Evolutionary conservation across 805 yeast species (phyloP).

Genomic region (Zygoascus ofunaensis): DNA sequence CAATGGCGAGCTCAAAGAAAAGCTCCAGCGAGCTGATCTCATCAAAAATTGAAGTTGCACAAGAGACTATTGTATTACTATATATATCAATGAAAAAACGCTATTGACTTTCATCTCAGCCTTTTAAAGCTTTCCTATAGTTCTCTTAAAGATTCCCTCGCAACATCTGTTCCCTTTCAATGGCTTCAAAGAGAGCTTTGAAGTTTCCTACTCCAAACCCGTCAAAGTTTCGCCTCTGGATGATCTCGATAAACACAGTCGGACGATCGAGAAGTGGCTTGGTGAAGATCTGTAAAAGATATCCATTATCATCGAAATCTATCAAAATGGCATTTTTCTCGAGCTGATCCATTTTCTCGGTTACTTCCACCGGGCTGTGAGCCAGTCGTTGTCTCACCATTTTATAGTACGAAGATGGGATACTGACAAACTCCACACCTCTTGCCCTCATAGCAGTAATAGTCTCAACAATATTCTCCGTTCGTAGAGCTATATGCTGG

Average conservation of each 20-base stretch:
- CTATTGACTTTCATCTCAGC: too few relatives aligned
- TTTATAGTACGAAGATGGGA: slow-evolving; percentile 50
- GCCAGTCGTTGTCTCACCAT: slow-evolving; percentile 39
- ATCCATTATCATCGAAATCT: slow-evolving; percentile 72
- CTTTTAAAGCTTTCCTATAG: neutral
- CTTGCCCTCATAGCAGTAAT: slow-evolving; percentile 45
- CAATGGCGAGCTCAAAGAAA: slow-evolving; percentile 14
- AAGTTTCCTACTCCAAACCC: slow-evolving; percentile 91
- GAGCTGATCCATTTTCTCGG: slow-evolving; percentile 45
- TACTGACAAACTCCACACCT: slow-evolving; percentile 62
- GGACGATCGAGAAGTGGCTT: slow-evolving; percentile 72
- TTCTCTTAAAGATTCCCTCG: slow-evolving; percentile 47
- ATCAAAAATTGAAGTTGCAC: slow-evolving; percentile 16
- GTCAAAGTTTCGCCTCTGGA: slow-evolving; percentile 67
- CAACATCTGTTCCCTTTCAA: slow-evolving; percentile 63
- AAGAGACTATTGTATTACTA: neutral
- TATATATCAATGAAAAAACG: too few relatives aligned
- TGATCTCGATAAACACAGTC: slow-evolving; percentile 70
- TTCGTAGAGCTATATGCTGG: slow-evolving; percentile 70
- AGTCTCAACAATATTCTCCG: slow-evolving; percentile 50
- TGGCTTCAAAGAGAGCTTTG: slow-evolving; percentile 68
- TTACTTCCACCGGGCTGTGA: slow-evolving; percentile 36
- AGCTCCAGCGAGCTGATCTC: slow-evolving; percentile 11
- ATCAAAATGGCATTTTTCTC: slow-evolving; percentile 47
- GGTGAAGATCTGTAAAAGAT: slow-evolving; percentile 71